These are phyloP conservation scores for Ganoderma lucidum DNA, from an alignment of 1,284 basidiomycete species.

Conservation along the genomic window DNA sequence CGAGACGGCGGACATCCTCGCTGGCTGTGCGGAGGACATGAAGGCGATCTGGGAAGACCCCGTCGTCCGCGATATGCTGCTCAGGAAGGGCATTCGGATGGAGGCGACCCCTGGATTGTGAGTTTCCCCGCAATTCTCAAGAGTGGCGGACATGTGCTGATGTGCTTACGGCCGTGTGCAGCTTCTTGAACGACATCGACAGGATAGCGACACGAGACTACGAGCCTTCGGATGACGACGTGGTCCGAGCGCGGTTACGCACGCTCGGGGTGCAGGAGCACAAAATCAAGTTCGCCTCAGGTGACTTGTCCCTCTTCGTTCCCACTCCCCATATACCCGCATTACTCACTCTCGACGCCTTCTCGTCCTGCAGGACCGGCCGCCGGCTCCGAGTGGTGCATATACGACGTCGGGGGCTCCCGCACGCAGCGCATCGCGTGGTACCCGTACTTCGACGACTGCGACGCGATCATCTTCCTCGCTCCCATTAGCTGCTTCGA, in stretches of 20 bases:
- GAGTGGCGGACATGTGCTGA: background rate
- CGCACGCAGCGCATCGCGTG: constrained; percentile 58
- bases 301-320: constrained; percentile 46
- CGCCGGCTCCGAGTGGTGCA: constrained; percentile 49
- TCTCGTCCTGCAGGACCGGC: constrained; percentile 33
- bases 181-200: constrained; percentile 71
- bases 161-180: constrained; percentile 32
- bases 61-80: constrained; percentile 58
- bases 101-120: constrained; percentile 73
- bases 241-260: constrained; percentile 69
- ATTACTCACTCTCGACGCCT: constrained; percentile 1
- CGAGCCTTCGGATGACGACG: constrained; percentile 70
- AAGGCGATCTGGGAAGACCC: constrained; percentile 66
- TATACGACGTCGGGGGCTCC: constrained; percentile 81
- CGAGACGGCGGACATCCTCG: constrained; percentile 60
- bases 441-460: constrained; percentile 52
- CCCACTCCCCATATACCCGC: background rate
- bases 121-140: constrained; percentile 33
- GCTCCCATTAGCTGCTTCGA: constrained; percentile 53
- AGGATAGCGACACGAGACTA: constrained; percentile 64
- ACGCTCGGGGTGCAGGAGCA: constrained; percentile 82
- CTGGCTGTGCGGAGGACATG: constrained; percentile 67
- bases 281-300: constrained; percentile 69
- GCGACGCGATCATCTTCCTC: constrained; percentile 52
- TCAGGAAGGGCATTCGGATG: constrained; percentile 54